Percentiles rank a stretch among this genome's conserved stretches.
Evolutionary conservation across 2,329 filamentous ascomycete genomes (phyloP).

Genomic region (Diaporthe velutina): DNA sequence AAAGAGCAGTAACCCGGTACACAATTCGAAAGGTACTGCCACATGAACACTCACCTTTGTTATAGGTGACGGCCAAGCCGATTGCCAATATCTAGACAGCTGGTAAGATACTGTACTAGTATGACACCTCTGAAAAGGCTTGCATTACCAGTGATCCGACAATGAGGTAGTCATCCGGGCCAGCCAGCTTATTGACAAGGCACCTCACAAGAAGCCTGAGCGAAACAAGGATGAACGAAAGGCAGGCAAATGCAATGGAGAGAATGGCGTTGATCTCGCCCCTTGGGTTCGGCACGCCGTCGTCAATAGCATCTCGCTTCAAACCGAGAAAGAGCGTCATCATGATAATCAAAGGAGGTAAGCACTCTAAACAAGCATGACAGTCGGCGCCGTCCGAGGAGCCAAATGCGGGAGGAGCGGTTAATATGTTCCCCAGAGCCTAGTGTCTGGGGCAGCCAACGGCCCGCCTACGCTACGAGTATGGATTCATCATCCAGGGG

Average conservation of each 20-base stretch:
- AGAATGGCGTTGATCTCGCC: conserved; percentile 36
- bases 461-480: not conserved
- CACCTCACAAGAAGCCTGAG: conserved; percentile 37
- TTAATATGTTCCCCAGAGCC: conserved; percentile 10
- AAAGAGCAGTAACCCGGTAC: not conserved
- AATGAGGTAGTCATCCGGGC: conserved; percentile 38
- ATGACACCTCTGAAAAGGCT: not conserved
- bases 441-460: not conserved
- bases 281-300: conserved; percentile 36
- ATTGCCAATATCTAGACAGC: not conserved
- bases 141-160: conserved; percentile 35
- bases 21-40: too few species aligned
- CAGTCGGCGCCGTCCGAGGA: not conserved
- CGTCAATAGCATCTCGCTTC: conserved; percentile 48
- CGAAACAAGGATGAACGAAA: conserved; percentile 37
- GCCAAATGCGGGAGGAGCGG: conserved; percentile 9
- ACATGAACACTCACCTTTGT: not conserved
- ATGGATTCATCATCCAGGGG: not conserved
- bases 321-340: not conserved
- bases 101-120: not conserved
- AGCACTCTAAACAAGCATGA: conserved; percentile 5
- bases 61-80: conserved; percentile 17
- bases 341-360: not conserved
- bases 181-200: conserved; percentile 26
- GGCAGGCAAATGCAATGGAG: conserved; percentile 39